Evolutionary conservation across 208 protist species (phyloP), one percentile per base, ranked within the genome.

Genomic region (Acanthamoeba triangularis): DNA sequence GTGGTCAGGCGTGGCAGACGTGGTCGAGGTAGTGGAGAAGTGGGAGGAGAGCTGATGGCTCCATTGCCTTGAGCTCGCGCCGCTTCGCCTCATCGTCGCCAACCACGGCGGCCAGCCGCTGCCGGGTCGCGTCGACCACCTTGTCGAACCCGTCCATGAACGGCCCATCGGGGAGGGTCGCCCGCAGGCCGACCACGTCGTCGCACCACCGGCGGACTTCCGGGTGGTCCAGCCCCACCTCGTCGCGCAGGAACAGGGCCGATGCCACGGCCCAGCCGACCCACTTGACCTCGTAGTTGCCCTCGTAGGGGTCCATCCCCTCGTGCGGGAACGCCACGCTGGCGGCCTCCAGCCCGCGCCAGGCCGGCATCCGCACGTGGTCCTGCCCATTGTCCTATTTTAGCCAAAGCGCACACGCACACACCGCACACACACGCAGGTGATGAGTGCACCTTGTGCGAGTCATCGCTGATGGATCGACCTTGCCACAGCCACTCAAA

Each of bases 281-380:
- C 82, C 82, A 90, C 56, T 67, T 65, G 47, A 90, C 56, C 47
- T 90, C 82, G 35, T 90, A 90, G 82, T 90, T 90, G 82, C n/a
- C 82, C 30, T 65, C 56, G 49, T 90, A 90, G 20, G 82, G 82
- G 52, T 90, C 82, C 82, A 90, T 90, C 3, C 82, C 82, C 35
- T 90, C 82, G 35, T 90, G 47, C 33, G 30, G 41, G 13, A 67
- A 90, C 82, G 56, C 82, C 82, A 90, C 47, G n/a, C 28, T 61
- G 25, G 18, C 49, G 52, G 52, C n/a, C 56, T 90, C 82, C 35
- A 90, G 14, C 25, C 59, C 82, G 1, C 35, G 52, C 82, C 82
- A 90, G 14, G 47, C 25, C 30, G 82, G 82, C 82, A 90, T 25
- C 41, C 49, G 56, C 52, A 90, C 13, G 33, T 90, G 37, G 28